Conservation (phyloP, 306 rosid species). For the Crotalaria pallida region DNA sequence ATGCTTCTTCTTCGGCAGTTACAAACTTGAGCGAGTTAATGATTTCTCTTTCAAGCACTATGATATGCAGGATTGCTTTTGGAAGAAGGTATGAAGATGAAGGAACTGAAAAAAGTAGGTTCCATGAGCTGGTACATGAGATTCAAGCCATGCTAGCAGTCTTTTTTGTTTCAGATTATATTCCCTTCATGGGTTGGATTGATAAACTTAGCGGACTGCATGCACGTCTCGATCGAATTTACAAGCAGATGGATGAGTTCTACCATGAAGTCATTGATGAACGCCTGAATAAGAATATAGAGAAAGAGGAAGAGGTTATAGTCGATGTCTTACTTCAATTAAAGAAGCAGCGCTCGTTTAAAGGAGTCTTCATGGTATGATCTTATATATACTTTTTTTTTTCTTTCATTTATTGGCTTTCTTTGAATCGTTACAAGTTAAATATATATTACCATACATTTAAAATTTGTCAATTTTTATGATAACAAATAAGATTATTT, state of each 20-base stretch:
- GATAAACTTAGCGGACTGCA: conserved; percentile 27
- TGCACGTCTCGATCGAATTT: conserved; percentile 15
- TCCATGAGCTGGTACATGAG: conserved; percentile 28
- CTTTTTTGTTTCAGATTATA: conserved; percentile 21
- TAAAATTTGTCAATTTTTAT: no score
- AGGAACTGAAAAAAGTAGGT: not conserved
- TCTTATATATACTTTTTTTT: not conserved
- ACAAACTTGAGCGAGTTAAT: conserved; percentile 9
- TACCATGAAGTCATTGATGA: conserved; percentile 34
- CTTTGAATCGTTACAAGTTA: no score
- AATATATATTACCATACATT: no score
- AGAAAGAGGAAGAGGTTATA: not conserved
- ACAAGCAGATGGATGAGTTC: conserved; percentile 21
- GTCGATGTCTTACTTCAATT: conserved; percentile 19
- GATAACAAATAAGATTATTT: no score
- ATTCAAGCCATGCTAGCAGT: not conserved
- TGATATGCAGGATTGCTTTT: conserved; percentile 28
- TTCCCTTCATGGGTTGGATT: conserved; percentile 36
- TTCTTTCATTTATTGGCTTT: not conserved
- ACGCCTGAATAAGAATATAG: not conserved
- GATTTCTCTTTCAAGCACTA: conserved; percentile 6
- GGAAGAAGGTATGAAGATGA: conserved; percentile 17
- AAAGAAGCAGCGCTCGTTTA: conserved; percentile 7
- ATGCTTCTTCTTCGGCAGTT: not conserved
- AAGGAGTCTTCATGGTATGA: conserved; percentile 18